Percentiles rank a stretch among this genome's conserved stretches.
Evolutionary conservation across 2,329 filamentous ascomycete genomes (phyloP).

Genomic region (Colletotrichum tropicicola): DNA sequence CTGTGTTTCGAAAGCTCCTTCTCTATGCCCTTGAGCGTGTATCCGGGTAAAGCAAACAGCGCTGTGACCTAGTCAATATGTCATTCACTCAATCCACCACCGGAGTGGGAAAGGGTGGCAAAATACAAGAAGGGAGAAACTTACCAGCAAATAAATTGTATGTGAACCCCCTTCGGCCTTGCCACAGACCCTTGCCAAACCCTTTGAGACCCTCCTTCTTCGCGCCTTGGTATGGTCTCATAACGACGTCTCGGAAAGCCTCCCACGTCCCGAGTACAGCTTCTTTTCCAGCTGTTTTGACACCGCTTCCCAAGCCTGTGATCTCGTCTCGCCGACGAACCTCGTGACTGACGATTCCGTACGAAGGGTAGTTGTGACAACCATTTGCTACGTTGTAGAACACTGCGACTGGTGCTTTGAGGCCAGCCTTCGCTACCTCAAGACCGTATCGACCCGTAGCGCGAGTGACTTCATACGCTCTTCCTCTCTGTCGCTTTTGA

Average conservation of each 20-base stretch:
- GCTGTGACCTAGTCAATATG: constrained; percentile 38
- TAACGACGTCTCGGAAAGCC: constrained; percentile 72
- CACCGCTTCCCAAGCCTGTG: constrained; percentile 67
- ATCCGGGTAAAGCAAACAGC: constrained; percentile 57
- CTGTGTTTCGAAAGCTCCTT: constrained; percentile 52
- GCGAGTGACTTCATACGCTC: constrained; percentile 37
- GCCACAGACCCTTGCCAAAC: constrained; percentile 66
- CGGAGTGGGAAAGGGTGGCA: not conserved
- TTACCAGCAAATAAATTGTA: constrained; percentile 52
- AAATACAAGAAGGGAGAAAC: not conserved
- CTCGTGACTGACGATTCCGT: constrained; percentile 70
- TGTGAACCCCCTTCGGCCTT: constrained; percentile 51
- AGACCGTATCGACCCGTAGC: constrained; percentile 63
- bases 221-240: constrained; percentile 70
- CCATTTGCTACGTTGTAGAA: constrained; percentile 75
- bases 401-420: constrained; percentile 74
- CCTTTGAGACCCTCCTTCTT: constrained; percentile 70
- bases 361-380: constrained; percentile 76
- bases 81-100: no score
- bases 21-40: constrained; percentile 62
- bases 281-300: constrained; percentile 72
- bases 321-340: constrained; percentile 73
- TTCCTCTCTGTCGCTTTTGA: not conserved
- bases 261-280: constrained; percentile 73
- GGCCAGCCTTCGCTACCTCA: constrained; percentile 67